A percentile compares a stretch with the other conserved stretches of the same genome.
Evolutionary conservation across 257 asterid genomes (phyloP).

Genomic region (Solanum boliviense): DNA sequence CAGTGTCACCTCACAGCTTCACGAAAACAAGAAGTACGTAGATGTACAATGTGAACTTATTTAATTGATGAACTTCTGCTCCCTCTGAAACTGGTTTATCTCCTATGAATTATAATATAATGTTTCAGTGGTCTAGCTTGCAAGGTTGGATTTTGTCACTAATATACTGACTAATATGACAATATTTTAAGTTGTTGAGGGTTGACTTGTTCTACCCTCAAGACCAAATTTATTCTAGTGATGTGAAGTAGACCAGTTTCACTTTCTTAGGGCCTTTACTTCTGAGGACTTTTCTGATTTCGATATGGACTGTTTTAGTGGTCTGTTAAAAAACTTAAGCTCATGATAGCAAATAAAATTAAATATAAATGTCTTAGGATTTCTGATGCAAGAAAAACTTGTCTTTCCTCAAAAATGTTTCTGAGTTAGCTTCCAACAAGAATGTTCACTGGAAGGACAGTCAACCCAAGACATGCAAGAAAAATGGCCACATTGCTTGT

Average conservation of each 20-base stretch:
- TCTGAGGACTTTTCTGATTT: not conserved
- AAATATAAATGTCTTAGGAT: not conserved
- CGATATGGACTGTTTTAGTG: not conserved
- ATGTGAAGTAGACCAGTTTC: not conserved
- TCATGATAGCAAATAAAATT: not conserved
- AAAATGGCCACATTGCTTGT: conserved; percentile 76
- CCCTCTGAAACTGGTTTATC: not conserved
- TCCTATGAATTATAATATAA: not conserved
- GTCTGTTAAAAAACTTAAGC: not conserved
- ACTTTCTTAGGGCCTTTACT: not conserved
- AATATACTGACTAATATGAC: not conserved
- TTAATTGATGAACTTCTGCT: not conserved
- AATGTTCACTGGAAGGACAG: too few relatives aligned
- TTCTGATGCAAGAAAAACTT: too few relatives aligned
- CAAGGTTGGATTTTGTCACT: not conserved
- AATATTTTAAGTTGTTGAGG: not conserved
- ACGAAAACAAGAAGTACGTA: too few relatives aligned
- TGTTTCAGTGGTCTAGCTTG: not conserved
- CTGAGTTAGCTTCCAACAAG: too few relatives aligned
- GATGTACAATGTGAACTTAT: not conserved
- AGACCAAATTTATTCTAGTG: not conserved
- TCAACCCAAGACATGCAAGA: too few relatives aligned
- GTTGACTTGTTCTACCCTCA: not conserved
- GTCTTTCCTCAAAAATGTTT: too few relatives aligned
- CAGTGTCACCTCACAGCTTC: not conserved